These are phyloP conservation scores for Barbatosphaeria neglecta DNA, from an alignment of 495 filamentous ascomycete species.

Conservation along the genomic window DNA sequence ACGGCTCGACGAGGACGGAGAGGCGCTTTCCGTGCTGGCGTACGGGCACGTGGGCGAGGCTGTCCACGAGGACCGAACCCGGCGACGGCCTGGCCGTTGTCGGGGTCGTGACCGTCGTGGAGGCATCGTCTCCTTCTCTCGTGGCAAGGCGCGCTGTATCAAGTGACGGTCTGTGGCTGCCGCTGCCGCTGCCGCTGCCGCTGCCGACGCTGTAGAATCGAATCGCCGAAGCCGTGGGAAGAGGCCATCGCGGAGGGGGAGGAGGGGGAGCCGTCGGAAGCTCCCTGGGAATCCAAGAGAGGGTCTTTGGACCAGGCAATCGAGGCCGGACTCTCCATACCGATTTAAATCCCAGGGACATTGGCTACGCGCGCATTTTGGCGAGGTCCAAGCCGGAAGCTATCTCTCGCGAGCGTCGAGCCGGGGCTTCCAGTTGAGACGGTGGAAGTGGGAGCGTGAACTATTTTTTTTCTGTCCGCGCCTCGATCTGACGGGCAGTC, in stretches of 20 bases:
- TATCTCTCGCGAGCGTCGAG: too few relatives aligned
- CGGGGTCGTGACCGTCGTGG: neutral
- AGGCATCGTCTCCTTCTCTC: neutral
- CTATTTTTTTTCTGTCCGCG: too few relatives aligned
- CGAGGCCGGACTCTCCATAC: slow-evolving; percentile 21
- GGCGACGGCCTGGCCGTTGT: neutral
- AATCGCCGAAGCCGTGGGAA: neutral
- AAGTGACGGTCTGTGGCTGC: too few relatives aligned
- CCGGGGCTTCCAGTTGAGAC: too few relatives aligned
- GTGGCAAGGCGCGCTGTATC: neutral
- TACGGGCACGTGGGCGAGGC: slow-evolving; percentile 11
- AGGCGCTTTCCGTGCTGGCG: slow-evolving; percentile 4
- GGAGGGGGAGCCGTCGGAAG: neutral
- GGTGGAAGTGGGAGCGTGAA: too few relatives aligned
- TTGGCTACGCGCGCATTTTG: too few relatives aligned
- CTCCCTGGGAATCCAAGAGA: slow-evolving; percentile 25
- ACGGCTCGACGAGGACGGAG: slow-evolving; percentile 13
- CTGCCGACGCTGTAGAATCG: neutral
- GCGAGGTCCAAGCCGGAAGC: too few relatives aligned
- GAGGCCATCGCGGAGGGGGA: neutral
- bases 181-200: neutral
- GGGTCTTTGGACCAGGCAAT: slow-evolving; percentile 7
- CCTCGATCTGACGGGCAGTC: too few relatives aligned
- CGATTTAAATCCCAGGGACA: slow-evolving; percentile 30
- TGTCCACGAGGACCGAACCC: slow-evolving; percentile 3